Evolutionary conservation across 1,139 yeast species (phyloP).

Genomic region (Suhomyces anneliseae): DNA sequence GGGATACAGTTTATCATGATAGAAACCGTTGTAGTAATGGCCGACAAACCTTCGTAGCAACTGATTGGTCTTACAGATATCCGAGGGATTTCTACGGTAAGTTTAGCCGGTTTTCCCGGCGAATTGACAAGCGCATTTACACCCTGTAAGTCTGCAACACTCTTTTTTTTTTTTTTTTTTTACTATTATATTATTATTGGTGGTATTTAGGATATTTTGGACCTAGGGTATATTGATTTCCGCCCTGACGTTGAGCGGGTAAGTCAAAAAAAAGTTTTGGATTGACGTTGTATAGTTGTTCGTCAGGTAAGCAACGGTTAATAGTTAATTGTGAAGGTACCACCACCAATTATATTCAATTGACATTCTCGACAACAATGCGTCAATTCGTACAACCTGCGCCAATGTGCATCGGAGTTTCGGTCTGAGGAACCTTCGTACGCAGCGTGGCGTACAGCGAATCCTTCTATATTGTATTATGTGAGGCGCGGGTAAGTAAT

Average conservation of each 20-base stretch:
- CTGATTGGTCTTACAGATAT: neutral
- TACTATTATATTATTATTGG: too few species aligned
- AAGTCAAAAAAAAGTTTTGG: too few species aligned
- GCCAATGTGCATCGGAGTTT: neutral
- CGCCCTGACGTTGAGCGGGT: too few species aligned
- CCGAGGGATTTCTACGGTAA: neutral
- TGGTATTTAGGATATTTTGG: too few species aligned
- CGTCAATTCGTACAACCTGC: neutral
- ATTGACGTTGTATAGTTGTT: too few species aligned
- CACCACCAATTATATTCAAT: too few species aligned
- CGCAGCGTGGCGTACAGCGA: conserved; percentile 5
- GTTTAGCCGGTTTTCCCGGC: neutral
- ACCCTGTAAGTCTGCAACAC: too few species aligned
- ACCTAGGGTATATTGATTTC: too few species aligned
- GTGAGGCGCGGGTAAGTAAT: neutral
- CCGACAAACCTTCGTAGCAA: neutral
- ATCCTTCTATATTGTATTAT: conserved; percentile 3
- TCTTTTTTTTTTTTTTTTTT: too few species aligned
- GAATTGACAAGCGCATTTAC: neutral
- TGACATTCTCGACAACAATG: neutral
- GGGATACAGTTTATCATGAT: neutral
- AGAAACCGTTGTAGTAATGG: neutral
- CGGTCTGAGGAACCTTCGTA: conserved; percentile 1
- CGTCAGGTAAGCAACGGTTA: too few species aligned
- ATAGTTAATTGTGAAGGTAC: too few species aligned